Evolutionary conservation across 2,329 filamentous ascomycete species (phyloP).

Genomic region (Simplicillium aogashimaense): DNA sequence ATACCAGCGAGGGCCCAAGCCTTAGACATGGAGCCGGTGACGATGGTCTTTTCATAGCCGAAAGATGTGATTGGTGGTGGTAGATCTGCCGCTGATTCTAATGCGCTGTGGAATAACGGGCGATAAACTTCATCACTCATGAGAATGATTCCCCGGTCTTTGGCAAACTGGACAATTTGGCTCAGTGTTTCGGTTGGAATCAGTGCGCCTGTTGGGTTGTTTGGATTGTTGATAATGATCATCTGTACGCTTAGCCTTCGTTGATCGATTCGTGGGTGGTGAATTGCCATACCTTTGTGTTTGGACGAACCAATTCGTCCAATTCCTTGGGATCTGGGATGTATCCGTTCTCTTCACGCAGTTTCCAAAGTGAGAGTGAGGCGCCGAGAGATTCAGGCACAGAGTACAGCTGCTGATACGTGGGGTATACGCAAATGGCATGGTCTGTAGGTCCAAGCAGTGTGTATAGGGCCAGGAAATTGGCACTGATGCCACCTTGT

Average conservation of each 20-base stretch:
- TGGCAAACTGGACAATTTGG: conserved; percentile 53
- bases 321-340: conserved; percentile 58
- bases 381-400: conserved; percentile 67
- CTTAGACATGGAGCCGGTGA: conserved; percentile 77
- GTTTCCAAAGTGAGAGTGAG: conserved; percentile 67
- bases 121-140: conserved; percentile 77
- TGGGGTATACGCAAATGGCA: conserved; percentile 78
- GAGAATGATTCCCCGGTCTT: conserved; percentile 52
- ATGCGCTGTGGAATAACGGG: conserved; percentile 60
- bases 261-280: background rate
- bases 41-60: conserved; percentile 60
- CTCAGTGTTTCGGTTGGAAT: conserved; percentile 53
- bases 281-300: conserved; percentile 53
- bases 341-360: conserved; percentile 55
- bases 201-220: conserved; percentile 71
- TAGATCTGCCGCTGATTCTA: conserved; percentile 28
- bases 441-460: conserved; percentile 67
- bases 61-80: conserved; percentile 63
- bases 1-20: conserved; percentile 77
- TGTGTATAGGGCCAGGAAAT: conserved; percentile 68
- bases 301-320: conserved; percentile 51
- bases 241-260: conserved; percentile 16
- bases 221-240: conserved; percentile 59
- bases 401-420: conserved; percentile 75
- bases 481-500: conserved; percentile 74